A percentile compares a stretch with the other conserved stretches of the same genome.
Evolutionary conservation across 2,329 filamentous ascomycete species (phyloP).

Genomic region (Penicillium sp.): DNA sequence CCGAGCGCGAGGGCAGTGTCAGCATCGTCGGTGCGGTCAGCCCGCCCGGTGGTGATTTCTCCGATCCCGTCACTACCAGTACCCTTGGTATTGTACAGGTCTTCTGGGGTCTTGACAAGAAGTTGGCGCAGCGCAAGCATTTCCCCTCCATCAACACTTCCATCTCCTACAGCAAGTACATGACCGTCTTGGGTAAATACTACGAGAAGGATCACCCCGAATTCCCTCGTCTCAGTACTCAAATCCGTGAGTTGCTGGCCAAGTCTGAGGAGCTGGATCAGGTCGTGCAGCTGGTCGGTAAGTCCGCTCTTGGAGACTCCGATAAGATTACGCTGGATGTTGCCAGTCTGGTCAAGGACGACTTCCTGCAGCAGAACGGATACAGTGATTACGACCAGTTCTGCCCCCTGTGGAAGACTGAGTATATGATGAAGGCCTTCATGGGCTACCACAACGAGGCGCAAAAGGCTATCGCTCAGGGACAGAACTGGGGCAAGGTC

Average conservation of each 20-base stretch:
- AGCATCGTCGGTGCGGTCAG: conserved; percentile 98
- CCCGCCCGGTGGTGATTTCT: conserved; percentile 97
- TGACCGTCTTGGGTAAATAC: conserved; percentile 80
- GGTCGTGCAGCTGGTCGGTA: conserved; percentile 97
- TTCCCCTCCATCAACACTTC: conserved; percentile 98
- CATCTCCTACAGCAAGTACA: conserved; percentile 97
- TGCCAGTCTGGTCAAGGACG: conserved; percentile 89
- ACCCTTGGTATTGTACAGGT: conserved; percentile 98
- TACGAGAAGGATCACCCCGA: conserved; percentile 94
- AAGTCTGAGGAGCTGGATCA: conserved; percentile 98
- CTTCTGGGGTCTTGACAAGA: conserved; percentile 99
- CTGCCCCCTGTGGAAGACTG: conserved; percentile 99
- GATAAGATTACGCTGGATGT: conserved; percentile 99
- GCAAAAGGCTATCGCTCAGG: conserved; percentile 90
- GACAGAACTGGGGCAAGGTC: conserved; percentile 89
- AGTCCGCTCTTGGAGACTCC: conserved; percentile 90
- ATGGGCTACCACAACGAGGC: conserved; percentile 97
- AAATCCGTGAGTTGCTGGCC: conserved; percentile 89
- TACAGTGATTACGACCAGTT: conserved; percentile 99
- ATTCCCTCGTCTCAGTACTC: conserved; percentile 88
- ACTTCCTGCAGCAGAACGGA: conserved; percentile 98
- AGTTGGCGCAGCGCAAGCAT: conserved; percentile 97
- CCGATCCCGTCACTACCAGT: conserved; percentile 90
- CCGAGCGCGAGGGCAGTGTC: conserved; percentile 86
- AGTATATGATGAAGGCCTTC: conserved; percentile 99